phyloP scores from a whole-genome alignment of 2,329 filamentous ascomycete species.

The Penicillium sp. region DNA sequence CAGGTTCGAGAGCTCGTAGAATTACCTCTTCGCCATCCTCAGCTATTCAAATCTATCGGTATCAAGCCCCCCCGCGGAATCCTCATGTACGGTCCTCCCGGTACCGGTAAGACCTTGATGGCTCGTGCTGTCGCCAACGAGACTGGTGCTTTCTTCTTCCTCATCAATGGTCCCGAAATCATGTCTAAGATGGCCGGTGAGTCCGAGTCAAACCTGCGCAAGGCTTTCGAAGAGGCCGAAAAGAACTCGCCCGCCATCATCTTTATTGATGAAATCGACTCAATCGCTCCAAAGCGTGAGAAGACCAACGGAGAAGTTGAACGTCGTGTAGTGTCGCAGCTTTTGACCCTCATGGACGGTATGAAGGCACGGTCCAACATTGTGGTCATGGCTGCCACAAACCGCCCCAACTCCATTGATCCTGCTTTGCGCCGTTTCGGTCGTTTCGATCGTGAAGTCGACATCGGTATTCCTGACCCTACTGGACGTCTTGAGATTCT shows the following conservation, averaged over 20 bases:
- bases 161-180: constrained; percentile 95
- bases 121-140: constrained; percentile 99
- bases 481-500: constrained; percentile 98
- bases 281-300: constrained; percentile 98
- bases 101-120: constrained; percentile 99
- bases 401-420: constrained; percentile 97
- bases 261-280: constrained; percentile 97
- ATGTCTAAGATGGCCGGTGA: constrained; percentile 99
- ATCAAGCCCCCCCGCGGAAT: constrained; percentile 99
- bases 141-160: constrained; percentile 99
- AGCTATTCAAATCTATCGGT: constrained; percentile 99
- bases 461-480: constrained; percentile 94
- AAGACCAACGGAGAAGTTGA: constrained; percentile 94
- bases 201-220: constrained; percentile 98
- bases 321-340: constrained; percentile 99
- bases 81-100: constrained; percentile 95
- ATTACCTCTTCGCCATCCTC: constrained; percentile 90
- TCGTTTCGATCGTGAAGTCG: constrained; percentile 97
- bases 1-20: constrained; percentile 99
- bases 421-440: constrained; percentile 96
- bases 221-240: constrained; percentile 99
- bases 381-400: constrained; percentile 98
- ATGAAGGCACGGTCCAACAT: constrained; percentile 99
- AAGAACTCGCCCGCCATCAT: constrained; percentile 96
- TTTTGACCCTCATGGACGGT: constrained; percentile 97